Percentiles rank a stretch among this genome's conserved stretches.
phyloP scores from a whole-genome alignment of 1,139 yeast species.

The Diutina mesorugosa region DNA sequence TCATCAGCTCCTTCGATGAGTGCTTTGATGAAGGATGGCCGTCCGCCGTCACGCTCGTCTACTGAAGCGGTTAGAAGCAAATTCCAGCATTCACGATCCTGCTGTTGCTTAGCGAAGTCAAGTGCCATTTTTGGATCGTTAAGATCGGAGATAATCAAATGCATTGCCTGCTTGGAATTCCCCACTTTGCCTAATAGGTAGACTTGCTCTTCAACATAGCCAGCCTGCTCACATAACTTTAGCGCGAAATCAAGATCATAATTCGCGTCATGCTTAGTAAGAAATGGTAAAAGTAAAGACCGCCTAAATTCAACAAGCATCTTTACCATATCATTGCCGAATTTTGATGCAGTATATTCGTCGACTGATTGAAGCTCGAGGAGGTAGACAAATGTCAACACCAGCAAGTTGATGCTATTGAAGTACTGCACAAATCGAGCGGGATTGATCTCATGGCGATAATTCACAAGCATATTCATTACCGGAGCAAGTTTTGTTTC shows the following conservation, averaged over 20 bases:
- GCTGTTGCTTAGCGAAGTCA: constrained; percentile 60
- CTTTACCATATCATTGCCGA: constrained; percentile 54
- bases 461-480: constrained; percentile 45
- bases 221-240: constrained; percentile 40
- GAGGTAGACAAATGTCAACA: constrained; percentile 48
- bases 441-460: constrained; percentile 54
- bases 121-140: constrained; percentile 76
- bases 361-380: constrained; percentile 44
- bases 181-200: constrained; percentile 78
- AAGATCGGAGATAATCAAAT: constrained; percentile 61
- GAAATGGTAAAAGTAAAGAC: constrained; percentile 38
- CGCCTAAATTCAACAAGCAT: constrained; percentile 54
- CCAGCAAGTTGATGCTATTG: constrained; percentile 27
- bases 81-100: constrained; percentile 71
- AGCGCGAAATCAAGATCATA: constrained; percentile 67
- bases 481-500: constrained; percentile 27
- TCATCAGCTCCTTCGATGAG: constrained; percentile 62
- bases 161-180: constrained; percentile 61
- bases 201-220: constrained; percentile 57
- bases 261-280: constrained; percentile 32
- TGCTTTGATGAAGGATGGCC: constrained; percentile 64
- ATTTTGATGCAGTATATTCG: constrained; percentile 35
- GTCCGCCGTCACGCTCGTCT: constrained; percentile 14
- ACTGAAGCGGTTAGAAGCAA: constrained; percentile 60
- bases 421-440: constrained; percentile 34